Base-by-base conservation (phyloP, 129 eudicot species). In the Centaurea solstitialis region DNA sequence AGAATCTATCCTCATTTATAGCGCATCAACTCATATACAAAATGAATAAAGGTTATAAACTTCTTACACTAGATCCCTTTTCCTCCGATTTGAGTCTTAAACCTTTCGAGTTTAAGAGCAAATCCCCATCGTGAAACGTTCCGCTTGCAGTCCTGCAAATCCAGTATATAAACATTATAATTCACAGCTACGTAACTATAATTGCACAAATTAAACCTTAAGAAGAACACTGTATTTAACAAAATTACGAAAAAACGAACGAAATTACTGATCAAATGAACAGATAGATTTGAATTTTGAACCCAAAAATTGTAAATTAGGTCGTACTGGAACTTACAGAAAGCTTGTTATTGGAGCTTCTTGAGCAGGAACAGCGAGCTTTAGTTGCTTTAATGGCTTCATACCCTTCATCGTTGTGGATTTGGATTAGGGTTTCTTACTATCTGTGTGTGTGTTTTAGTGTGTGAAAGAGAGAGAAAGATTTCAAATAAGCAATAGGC, bases 51-150 rank as follows among this genome's bases (percentile, higher is more conserved):
- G 65, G 22, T 17, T 57, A 30, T 35, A 80, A 77, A 81, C n/a
- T n/a, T n/a, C 90, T 85, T 85, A 95, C 99, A 67, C 39, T 45
- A 72, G 88, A 66, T 70, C 87, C 89, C 72, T 78, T 89, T 62
- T 89, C 94, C 5, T 88, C 97, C 0, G 99, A 92, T n/a, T 87
- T 68, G 8, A 92, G 88, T 33, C 87, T 89, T 64, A 95, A 39
- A 21, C 99, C 99, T 84, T 89, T 92, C 80, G 86, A 83, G 76
- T 95, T 95, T 68, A 95, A 80, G 40, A 89, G 91, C 76, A 95
- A 92, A 92, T 91, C 98, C 13, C 99, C 99, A 86, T 92, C 99
- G 74, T 92, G 98, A 89, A 95, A 95, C 11, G 99, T 95, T 17
- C 99, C 99, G 75, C 99, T 95, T 21, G 99, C 92, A 20, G 98